Evolutionary conservation across 2,329 filamentous ascomycete species (phyloP), one percentile per base, ranked within the genome.

Genomic region (Cadophora gregata): DNA sequence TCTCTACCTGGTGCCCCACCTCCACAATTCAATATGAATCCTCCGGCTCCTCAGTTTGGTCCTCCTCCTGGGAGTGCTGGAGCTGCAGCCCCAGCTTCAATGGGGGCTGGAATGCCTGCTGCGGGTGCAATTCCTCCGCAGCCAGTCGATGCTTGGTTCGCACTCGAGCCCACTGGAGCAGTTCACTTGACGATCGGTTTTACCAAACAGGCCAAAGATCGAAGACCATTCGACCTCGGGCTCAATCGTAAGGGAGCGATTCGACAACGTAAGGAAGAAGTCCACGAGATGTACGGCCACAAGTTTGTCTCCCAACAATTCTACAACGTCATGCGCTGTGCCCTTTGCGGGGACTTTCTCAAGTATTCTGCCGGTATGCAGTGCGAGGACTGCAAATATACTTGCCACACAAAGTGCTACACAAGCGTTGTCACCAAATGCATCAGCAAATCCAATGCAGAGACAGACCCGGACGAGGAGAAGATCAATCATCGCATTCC

Each of bases 321-420:
- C 80, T 99, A 98, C 89, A 99, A 98, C 85, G 97, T 99, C 77
- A 99, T 99, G 96, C 95, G 96, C 69, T 99, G 96, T 80, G 96
- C 96, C 16, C 88, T 98, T 42, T 99, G 96, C 78, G 96, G 94
- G 67, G 96, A 99, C 73, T 98, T 99, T 77, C 90, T 99, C 81
- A 99, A 98, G 78, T 98, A 98, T 78, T 96, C 95, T 59, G 93
- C 96, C 25, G 96, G 96, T 69, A 99, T 99, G 95, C 96, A 99
- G 81, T 99, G 96, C 80, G 92, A 96, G 71, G 96, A 99, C 81
- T 99, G 96, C 90, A 98, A 98, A 81, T 98, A 98, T 81, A 98
- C 95, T 47, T 99, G 96, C 80, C 96, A 99, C 80, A 95, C 93
- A 75, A 97, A 98, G 81, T 99, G 96, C 79, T 99, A 98, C 80